Conservation (phyloP, 2,329 filamentous ascomycete genomes). For the Fusarium sp. region DNA sequence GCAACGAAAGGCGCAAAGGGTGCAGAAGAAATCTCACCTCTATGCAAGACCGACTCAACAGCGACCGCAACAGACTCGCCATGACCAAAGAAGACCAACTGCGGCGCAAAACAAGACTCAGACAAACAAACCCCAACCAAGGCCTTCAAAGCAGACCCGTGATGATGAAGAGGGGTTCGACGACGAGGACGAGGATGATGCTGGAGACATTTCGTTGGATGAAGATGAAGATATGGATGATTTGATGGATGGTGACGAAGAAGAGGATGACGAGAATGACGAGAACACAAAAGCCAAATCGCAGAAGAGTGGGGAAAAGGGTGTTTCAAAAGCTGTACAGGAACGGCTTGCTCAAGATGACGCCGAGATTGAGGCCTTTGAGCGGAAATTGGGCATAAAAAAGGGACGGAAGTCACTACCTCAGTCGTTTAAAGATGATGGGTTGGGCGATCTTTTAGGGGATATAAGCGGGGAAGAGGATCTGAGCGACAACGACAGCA, state of each 20-base stretch:
- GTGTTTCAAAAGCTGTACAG: conserved; percentile 50
- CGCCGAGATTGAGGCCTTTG: conserved; percentile 86
- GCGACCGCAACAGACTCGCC: conserved; percentile 5
- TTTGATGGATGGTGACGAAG: conserved; percentile 39
- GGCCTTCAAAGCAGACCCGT: conserved; percentile 9
- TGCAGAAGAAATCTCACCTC: conserved; percentile 68
- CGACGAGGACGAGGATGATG: conserved; percentile 13
- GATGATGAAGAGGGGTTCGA: conserved; percentile 35
- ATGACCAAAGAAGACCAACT: conserved; percentile 20
- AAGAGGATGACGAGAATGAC: conserved; percentile 37
- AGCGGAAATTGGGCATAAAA: conserved; percentile 86
- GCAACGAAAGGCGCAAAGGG: conserved; percentile 74
- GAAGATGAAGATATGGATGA: conserved; percentile 49
- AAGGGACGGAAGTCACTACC: conserved; percentile 80
- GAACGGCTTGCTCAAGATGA: conserved; percentile 83
- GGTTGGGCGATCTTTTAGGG: conserved; percentile 81
- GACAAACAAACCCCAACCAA: conserved; percentile 11
- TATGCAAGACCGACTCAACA: conserved; percentile 41
- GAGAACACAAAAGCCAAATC: conserved; percentile 46
- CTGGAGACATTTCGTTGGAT: conserved; percentile 19
- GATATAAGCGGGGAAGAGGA: conserved; percentile 64
- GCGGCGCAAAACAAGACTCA: conserved; percentile 7
- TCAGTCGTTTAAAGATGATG: conserved; percentile 83
- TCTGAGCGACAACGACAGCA: conserved; percentile 65
- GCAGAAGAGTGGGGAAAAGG: conserved; percentile 46